These are phyloP conservation scores for Aspergillus nanangensis DNA, from an alignment of 495 filamentous ascomycete species.

Conservation along the genomic window DNA sequence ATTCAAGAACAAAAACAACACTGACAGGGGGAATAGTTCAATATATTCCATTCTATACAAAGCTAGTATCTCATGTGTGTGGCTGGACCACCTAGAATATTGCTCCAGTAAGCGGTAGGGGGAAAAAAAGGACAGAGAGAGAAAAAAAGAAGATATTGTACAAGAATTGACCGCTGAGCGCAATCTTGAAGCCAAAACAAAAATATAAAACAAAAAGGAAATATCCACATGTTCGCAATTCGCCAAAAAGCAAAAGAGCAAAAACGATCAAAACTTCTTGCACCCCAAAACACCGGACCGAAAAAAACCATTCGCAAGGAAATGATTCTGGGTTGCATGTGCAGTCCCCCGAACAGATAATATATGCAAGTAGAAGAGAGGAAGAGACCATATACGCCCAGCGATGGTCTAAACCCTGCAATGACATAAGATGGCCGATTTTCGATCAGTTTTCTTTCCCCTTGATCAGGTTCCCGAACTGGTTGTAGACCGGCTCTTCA, in stretches of 20 bases:
- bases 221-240: too few relatives aligned
- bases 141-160: not conserved
- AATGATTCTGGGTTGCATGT: not conserved
- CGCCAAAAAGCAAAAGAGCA: not conserved
- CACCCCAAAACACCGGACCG: too few relatives aligned
- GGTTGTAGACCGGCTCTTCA: conserved; percentile 51
- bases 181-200: not conserved
- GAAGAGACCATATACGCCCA: not conserved
- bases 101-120: not conserved
- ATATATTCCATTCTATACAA: not conserved
- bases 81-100: not conserved
- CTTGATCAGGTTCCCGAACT: conserved; percentile 35
- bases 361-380: not conserved
- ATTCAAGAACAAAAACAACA: too few relatives aligned
- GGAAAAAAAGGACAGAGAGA: not conserved
- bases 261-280: not conserved
- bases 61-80: conserved; percentile 1
- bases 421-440: too few relatives aligned
- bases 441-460: conserved; percentile 27
- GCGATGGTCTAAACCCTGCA: not conserved
- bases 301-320: too few relatives aligned
- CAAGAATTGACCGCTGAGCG: not conserved
- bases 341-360: too few relatives aligned
- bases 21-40: too few relatives aligned
- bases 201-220: not conserved